phyloP scores from a whole-genome alignment of 1,284 basidiomycete genomes.

The Earliella scabrosa region DNA sequence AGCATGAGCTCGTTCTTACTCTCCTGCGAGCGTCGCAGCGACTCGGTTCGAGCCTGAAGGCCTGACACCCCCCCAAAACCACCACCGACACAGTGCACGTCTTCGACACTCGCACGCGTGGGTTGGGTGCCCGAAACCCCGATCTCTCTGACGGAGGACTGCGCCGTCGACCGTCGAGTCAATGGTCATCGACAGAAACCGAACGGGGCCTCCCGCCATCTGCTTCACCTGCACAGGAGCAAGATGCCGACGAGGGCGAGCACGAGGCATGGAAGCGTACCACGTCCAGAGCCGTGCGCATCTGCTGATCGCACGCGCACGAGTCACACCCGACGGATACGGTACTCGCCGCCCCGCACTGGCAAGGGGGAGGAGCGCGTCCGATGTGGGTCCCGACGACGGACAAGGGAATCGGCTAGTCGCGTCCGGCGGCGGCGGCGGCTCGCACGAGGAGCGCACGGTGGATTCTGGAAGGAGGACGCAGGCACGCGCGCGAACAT shows the following conservation, averaged over 20 bases:
- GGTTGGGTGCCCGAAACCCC: no score
- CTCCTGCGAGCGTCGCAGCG: not conserved
- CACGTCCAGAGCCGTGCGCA: not conserved
- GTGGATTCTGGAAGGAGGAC: not conserved
- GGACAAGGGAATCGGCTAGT: not conserved
- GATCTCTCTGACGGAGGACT: no score
- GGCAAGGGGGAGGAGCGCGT: not conserved
- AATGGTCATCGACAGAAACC: not conserved
- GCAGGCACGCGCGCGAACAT: not conserved
- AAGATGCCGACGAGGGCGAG: not conserved
- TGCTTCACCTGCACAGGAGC: not conserved
- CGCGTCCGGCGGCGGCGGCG: not conserved
- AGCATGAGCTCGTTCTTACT: not conserved
- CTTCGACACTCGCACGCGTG: no score
- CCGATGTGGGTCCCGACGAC: not conserved
- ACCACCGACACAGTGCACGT: no score
- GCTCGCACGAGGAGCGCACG: not conserved
- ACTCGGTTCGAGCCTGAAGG: no score
- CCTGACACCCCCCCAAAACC: no score
- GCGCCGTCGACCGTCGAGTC: not conserved
- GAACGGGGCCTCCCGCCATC: no score
- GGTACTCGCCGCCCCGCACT: no score
- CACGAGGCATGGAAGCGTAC: not conserved
- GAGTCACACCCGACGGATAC: not conserved
- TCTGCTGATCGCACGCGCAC: conserved; percentile 1